Evolutionary conservation across 331 rosid genomes (phyloP).

Genomic region (Pyracantha coccinea): DNA sequence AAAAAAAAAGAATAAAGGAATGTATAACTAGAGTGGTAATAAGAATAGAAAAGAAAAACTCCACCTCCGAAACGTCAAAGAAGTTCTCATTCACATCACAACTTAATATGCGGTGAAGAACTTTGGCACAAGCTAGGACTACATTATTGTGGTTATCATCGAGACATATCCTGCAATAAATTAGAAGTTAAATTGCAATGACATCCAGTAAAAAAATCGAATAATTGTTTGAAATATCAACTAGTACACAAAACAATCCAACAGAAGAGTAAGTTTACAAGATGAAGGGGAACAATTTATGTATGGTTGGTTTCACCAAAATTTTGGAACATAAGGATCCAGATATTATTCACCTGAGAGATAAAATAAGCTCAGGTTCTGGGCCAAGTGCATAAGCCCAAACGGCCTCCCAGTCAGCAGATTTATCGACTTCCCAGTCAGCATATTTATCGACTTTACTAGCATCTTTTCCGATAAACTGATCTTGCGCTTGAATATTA

Average conservation of each 20-base stretch:
- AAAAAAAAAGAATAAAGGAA: not conserved
- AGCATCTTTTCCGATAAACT: conserved; percentile 22
- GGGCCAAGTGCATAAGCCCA: conserved; percentile 97
- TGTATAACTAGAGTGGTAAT: too few species aligned
- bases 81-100: conserved; percentile 72
- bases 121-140: conserved; percentile 71
- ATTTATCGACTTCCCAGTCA: not conserved
- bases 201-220: not conserved
- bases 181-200: not conserved
- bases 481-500: conserved; percentile 36
- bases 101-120: conserved; percentile 57
- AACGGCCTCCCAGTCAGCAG: conserved; percentile 78
- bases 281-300: not conserved
- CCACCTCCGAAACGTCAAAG: conserved; percentile 66
- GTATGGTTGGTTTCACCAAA: not conserved
- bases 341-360: conserved; percentile 58
- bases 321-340: conserved; percentile 16
- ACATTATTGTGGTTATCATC: conserved; percentile 91
- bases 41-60: conserved; percentile 4
- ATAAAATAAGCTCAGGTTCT: conserved; percentile 84
- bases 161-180: conserved; percentile 63
- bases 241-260: not conserved
- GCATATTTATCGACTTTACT: conserved; percentile 24
- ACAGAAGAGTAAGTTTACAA: not conserved
- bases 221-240: not conserved